phyloP scores from a whole-genome alignment of 768 basidiomycete species.

The Panaeolus cyanescens region DNA sequence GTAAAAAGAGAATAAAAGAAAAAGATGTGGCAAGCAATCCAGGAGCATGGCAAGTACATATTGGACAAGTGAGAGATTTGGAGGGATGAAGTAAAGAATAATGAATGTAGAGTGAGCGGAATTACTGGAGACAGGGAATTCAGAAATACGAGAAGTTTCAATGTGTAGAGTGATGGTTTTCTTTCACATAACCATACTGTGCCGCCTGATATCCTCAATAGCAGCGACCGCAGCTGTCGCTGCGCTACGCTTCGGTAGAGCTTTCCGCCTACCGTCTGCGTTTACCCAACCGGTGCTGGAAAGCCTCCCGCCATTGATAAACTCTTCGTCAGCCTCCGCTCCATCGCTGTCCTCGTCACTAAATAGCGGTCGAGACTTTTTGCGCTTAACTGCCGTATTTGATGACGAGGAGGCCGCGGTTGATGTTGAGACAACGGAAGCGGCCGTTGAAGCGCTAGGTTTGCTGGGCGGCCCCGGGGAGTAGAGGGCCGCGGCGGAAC shows the following conservation, averaged over 20 bases:
- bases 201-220: slow-evolving; percentile 59
- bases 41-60: not conserved
- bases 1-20: not conserved
- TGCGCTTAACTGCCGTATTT: slow-evolving; percentile 41
- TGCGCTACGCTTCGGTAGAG: slow-evolving; percentile 28
- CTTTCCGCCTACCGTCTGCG: slow-evolving; percentile 56
- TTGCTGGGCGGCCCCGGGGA: slow-evolving; percentile 33
- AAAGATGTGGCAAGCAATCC: not conserved
- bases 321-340: slow-evolving; percentile 73
- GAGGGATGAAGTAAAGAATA: not conserved
- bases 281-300: slow-evolving; percentile 47
- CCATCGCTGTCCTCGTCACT: slow-evolving; percentile 64
- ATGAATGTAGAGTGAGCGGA: not conserved
- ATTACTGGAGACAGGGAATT: not conserved
- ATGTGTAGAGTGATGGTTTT: not conserved
- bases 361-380: slow-evolving; percentile 49
- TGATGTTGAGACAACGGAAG: slow-evolving; percentile 22
- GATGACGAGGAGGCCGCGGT: slow-evolving; percentile 23
- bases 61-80: no score
- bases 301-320: slow-evolving; percentile 32
- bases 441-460: slow-evolving; percentile 25
- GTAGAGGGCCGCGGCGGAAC: slow-evolving; percentile 33
- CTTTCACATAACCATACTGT: slow-evolving; percentile 68
- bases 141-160: not conserved
- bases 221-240: slow-evolving; percentile 33